phyloP scores from a whole-genome alignment of 345 rosid species.

The Psidium guajava region DNA sequence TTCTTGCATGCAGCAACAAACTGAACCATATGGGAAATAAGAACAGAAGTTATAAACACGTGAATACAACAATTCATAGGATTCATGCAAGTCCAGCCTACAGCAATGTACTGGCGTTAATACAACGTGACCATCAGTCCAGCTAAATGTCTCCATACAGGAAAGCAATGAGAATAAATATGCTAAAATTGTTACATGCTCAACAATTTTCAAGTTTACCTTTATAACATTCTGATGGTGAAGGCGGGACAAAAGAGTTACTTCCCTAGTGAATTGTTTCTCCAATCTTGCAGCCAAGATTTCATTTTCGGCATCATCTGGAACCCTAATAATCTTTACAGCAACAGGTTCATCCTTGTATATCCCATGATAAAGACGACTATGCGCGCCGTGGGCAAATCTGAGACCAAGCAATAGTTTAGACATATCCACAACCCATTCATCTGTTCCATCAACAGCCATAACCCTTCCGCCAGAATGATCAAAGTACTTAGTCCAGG shows the following conservation, averaged over 20 bases:
- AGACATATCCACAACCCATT: conserved; percentile 60
- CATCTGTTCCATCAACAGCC: conserved; percentile 64
- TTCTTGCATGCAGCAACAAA: conserved; percentile 69
- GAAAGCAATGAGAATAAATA: not conserved
- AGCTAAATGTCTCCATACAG: not conserved
- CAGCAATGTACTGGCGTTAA: not conserved
- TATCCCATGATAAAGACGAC: conserved; percentile 86
- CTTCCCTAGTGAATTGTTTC: conserved; percentile 87
- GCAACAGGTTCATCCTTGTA: conserved; percentile 94
- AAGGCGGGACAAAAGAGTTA: conserved; percentile 64
- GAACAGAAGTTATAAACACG: not conserved
- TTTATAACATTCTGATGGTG: conserved; percentile 70
- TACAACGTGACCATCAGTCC: not conserved
- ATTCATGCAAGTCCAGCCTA: not conserved
- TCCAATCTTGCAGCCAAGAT: conserved; percentile 54
- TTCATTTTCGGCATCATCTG: conserved; percentile 83
- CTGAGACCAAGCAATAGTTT: conserved; percentile 82
- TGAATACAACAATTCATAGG: not conserved
- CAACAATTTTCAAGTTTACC: conserved; percentile 28
- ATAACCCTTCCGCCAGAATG: conserved; percentile 70
- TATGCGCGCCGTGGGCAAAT: conserved; percentile 92
- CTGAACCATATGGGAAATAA: conserved; percentile 24
- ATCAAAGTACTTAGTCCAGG: conserved; percentile 86
- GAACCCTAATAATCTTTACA: conserved; percentile 76
- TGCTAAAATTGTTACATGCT: not conserved